Base-by-base conservation (phyloP, 1,284 basidiomycete genomes). In the Fomitopsis schrenkii region DNA sequence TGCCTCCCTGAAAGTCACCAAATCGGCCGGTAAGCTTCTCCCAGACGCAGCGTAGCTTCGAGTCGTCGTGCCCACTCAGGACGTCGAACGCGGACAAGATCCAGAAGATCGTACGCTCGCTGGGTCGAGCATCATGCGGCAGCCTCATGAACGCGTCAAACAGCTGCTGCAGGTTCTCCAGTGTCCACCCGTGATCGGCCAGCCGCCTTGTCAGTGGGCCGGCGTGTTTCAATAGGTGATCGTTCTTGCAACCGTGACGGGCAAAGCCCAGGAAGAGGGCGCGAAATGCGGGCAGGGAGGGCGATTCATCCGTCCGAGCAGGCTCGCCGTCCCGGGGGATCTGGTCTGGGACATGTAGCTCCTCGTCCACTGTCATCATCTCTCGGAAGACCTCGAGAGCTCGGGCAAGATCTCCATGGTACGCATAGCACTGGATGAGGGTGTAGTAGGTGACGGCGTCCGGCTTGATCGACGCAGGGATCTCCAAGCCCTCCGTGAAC, bases 261-360 rank as follows among this genome's bases (percentile, higher is more conserved):
- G 81, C 77, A 71, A 94, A 95, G 0, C 91, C 93, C 8, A 88
- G 78, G 71, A 95, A 94, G 28, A 95, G 73, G 8, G 85, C 83
- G 14, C 89, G 83, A 70, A 89, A 95, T 15, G 85, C 76, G 28
- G 82, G 74, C 53, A 66, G 48, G 9, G 66, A 61, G 52, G 67
- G 67, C 53, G 62, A 62, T 9, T 61, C 26, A 17, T 55, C 56
- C 17, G 61, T 55, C 0, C 55, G 59, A 2, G 62, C 44, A 12
- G 56, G 26, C 35, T 55, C 54, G 14, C 52, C 40, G 10, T 50
- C 56, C 33, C 55, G 26, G 52, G 59, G 61, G 15, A 56, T 54
- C 40, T 59, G 53, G 35, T 40, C 28, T 17, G 63, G 50, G 44
- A 62, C 59, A 50, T 72, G 68, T 10, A 63, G 65, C 55, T 81